phyloP scores from a whole-genome alignment of 208 protist species.

The Trypanosoma boissoni region DNA sequence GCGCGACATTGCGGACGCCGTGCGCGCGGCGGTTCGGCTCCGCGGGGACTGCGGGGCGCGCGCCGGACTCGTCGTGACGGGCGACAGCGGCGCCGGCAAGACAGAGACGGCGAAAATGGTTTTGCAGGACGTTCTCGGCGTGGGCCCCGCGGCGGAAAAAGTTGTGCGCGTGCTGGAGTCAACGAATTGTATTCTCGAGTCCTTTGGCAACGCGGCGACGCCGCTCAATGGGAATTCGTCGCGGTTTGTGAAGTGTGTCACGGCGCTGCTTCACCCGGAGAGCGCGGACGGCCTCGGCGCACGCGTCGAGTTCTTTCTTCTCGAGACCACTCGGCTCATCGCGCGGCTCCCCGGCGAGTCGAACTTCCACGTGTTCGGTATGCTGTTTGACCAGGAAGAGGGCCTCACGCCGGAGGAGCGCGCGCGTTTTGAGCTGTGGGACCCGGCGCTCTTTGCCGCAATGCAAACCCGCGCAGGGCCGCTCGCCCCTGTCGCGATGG shows the following conservation, averaged over 20 bases:
- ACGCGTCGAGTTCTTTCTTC: constrained; percentile 14
- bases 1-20: constrained; percentile 1
- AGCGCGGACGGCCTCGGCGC: constrained; percentile 12
- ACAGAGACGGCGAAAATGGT: constrained; percentile 42
- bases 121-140: constrained; percentile 10
- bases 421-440: constrained; percentile 20
- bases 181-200: constrained; percentile 23
- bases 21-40: background rate
- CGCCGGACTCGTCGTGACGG: constrained; percentile 36
- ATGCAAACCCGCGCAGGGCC: background rate
- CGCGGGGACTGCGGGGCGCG: too few species aligned
- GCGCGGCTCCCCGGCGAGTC: constrained; percentile 10
- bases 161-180: constrained; percentile 14
- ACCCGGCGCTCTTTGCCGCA: constrained; percentile 16
- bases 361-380: constrained; percentile 19
- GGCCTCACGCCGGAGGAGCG: constrained; percentile 16
- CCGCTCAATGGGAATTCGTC: constrained; percentile 26
- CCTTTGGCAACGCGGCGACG: constrained; percentile 25
- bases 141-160: background rate
- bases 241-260: constrained; percentile 24
- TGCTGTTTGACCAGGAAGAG: constrained; percentile 15
- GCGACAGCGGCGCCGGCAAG: constrained; percentile 74
- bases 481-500: background rate
- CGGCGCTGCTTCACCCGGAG: constrained; percentile 3
- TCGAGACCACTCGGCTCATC: constrained; percentile 19